phyloP scores from a whole-genome alignment of 2,329 filamentous ascomycete genomes.

The Fusarium brachygibbosum region DNA sequence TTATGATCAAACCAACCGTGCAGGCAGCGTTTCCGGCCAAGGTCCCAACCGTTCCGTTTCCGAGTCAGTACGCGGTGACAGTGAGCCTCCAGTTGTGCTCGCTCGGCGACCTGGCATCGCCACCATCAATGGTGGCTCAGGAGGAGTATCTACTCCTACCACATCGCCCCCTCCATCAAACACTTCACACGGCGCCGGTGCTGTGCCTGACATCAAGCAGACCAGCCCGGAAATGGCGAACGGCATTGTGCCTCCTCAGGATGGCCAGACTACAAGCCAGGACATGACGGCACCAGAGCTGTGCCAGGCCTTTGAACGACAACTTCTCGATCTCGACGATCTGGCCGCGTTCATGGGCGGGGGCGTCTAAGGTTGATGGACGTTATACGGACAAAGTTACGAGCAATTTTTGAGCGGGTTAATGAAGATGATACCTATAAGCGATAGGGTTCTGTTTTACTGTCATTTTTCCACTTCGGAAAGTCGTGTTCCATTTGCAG shows the following conservation, averaged over 20 bases:
- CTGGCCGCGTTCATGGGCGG: conserved; percentile 74
- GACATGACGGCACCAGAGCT: conserved; percentile 72
- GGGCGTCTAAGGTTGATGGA: conserved; percentile 60
- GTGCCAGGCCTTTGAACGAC: conserved; percentile 70
- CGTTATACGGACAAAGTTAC: conserved; percentile 16
- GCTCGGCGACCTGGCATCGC: conserved; percentile 67
- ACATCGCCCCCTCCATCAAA: conserved; percentile 59
- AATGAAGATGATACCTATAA: conserved; percentile 28
- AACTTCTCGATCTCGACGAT: conserved; percentile 71
- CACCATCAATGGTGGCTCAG: conserved; percentile 71
- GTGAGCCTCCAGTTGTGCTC: conserved; percentile 65
- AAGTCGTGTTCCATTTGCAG: neutral
- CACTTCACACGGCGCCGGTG: conserved; percentile 41
- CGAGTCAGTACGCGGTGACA: conserved; percentile 62
- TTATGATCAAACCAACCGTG: conserved; percentile 61
- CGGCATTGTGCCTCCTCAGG: conserved; percentile 50
- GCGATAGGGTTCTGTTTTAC: conserved; percentile 12
- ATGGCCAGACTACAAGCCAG: conserved; percentile 55
- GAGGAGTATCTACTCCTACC: conserved; percentile 62
- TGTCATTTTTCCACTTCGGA: conserved; percentile 2
- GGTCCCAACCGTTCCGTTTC: conserved; percentile 56
- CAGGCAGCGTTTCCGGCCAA: conserved; percentile 45
- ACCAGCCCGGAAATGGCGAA: conserved; percentile 53
- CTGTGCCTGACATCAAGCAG: conserved; percentile 56
- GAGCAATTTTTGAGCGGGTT: conserved; percentile 10